phyloP scores from a whole-genome alignment of 2,329 filamentous ascomycete genomes.

The Microsporum ferrugineum region DNA sequence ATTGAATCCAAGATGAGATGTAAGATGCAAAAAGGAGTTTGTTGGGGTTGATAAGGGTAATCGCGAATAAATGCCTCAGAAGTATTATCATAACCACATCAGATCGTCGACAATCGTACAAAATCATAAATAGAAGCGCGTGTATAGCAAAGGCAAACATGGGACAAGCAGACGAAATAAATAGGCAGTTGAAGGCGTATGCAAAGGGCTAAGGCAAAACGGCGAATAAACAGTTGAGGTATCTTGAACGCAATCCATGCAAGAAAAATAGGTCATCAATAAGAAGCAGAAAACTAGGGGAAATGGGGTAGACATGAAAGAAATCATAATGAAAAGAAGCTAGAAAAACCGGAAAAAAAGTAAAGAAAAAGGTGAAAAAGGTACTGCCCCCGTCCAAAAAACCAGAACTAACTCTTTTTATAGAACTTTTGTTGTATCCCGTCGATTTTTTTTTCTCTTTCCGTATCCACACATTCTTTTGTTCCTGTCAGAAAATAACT shows the following conservation, averaged over 20 bases:
- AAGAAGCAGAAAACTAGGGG: not conserved
- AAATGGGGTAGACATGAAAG: not conserved
- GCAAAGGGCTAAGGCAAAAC: constrained; percentile 7
- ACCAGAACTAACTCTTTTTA: constrained; percentile 4
- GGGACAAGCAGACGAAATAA: not conserved
- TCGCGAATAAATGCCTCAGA: not conserved
- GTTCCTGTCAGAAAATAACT: not conserved
- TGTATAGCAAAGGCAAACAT: not conserved
- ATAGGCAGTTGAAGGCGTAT: constrained; percentile 4
- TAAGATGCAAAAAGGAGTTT: not conserved
- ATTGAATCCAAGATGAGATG: not conserved
- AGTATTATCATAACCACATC: constrained; percentile 9
- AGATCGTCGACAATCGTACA: constrained; percentile 17
- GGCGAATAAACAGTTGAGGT: constrained; percentile 5
- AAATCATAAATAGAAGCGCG: constrained; percentile 8
- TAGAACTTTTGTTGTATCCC: constrained; percentile 1
- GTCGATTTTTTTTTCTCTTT: not conserved
- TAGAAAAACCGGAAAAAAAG: not conserved
- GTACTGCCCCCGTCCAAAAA: not conserved
- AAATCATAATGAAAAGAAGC: not conserved
- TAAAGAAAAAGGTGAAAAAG: not conserved
- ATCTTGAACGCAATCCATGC: constrained; percentile 5
- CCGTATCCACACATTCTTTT: not conserved
- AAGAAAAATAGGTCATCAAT: constrained; percentile 1
- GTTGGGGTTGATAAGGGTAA: not conserved